Base-by-base conservation (phyloP, 176 grass and related monocot species). In the Juncus effusus region DNA sequence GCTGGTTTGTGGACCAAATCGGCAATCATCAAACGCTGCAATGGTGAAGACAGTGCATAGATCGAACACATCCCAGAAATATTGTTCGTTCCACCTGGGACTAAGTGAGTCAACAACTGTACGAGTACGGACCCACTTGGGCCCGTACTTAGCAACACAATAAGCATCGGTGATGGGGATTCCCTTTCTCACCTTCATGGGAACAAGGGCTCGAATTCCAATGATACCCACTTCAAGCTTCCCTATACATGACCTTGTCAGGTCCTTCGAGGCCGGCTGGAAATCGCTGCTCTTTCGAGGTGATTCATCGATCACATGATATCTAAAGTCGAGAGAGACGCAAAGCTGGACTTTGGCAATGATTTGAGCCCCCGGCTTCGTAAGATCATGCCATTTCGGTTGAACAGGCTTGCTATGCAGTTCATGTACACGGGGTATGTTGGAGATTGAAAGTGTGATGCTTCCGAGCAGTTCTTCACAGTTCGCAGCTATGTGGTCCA, bases 61-160 rank as follows among this genome's bases (percentile, higher is more conserved):
- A 60, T 86, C 78, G 7, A 73, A 77, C 7, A 86, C 74, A 13
- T 81, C 74, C 83, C 83, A 86, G 6, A 67, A 14, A 59, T 78
- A 74, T 54, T 81, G 78, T 40, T 81, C 83, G 12, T 86, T 74
- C 61, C 56, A 86, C 59, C 10, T 4, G 5, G 78, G 67, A 7
- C 62, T n/a, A 1, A 40, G 2, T n/a, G 3, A 57, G 10, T 74
- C 42, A 37, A 62, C 44, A 16, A 86, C 39, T 51, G 74, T 81
- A 42, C 68, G 74, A 13, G 74, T 81, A 0, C 78, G 83, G 7
- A 52, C 66, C 83, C 83, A 81, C 57, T 74, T 78, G 4, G 39
- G 35, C 0, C 82, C 82, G 13, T 85, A 85, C 13, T 76, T 80
- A 4, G 72, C 82, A 2, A 80, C 71, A 11, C 82, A 85, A 13